Evolutionary conservation across 768 basidiomycete species (phyloP), one percentile per base, ranked within the genome.

Genomic region (Amanita fuliginea): DNA sequence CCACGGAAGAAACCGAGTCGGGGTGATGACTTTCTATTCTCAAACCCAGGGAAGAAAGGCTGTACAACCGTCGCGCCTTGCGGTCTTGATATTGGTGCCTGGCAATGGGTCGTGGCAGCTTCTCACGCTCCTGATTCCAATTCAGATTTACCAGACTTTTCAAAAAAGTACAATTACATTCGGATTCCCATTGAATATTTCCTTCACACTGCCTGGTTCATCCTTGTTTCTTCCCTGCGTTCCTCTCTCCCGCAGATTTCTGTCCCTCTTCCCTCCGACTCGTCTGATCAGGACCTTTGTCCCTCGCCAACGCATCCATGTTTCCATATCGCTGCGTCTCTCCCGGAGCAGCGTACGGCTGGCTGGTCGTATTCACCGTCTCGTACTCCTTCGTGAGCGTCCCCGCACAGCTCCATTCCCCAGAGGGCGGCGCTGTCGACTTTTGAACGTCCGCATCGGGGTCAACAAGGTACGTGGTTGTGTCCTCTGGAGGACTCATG

Each of bases 381-480:
- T 56, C 50, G 47, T 69, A 68, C 42, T 66, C 68, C 10, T 67
- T 68, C 28, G 68, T 67, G 49, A 63, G 59, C 30, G 60, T 60
- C 2, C 68, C 70, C 1, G 67, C 67, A n/a, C 61, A 62, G 49
- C 70, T 77, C 65, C 65, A 76, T 6, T 63, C 60, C 0, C 72
- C 71, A 3, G 74, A 69, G 6, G 74, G 72, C 2, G 72, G 63
- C 49, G 78, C 76, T 49, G 75, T 65, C 3, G 78, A 74, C 32
- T 68, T 68, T 57, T 76, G 69, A 0, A 66, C 71, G 43, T 73
- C 70, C 2, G 71, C 70, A 3, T 59, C 53, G 1, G 71, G 60
- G 46, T 77, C 76, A 28, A 78, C 68, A n/a, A 67, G 62, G 60
- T 75, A 70, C 45, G 74, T 62, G 4, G 58, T 65, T n/a, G 66